phyloP scores from a whole-genome alignment of 257 asterid species.

The Petrea volubilis region DNA sequence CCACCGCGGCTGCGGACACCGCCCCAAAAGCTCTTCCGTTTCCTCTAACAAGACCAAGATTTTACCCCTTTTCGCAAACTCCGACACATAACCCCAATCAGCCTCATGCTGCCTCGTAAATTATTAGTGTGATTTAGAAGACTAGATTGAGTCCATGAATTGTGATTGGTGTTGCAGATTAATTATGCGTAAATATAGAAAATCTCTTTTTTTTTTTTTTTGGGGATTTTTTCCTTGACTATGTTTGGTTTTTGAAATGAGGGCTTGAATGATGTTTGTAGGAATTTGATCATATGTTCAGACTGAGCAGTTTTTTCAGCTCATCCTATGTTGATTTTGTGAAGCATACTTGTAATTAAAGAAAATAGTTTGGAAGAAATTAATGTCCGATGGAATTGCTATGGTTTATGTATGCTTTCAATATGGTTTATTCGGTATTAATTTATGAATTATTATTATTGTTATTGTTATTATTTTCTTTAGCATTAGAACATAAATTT shows the following conservation, averaged over 20 bases:
- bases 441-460: no score
- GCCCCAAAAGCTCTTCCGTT: slow-evolving; percentile 41
- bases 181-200: slow-evolving; percentile 31
- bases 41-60: slow-evolving; percentile 50
- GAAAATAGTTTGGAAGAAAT: neutral
- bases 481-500: no score
- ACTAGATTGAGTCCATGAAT: neutral
- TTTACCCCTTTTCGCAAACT: slow-evolving; percentile 51
- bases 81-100: slow-evolving; percentile 46
- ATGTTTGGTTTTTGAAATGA: slow-evolving; percentile 29
- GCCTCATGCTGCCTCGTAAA: slow-evolving; percentile 50
- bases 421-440: neutral
- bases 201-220: neutral
- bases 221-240: neutral
- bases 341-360: slow-evolving; percentile 17
- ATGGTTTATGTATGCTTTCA: neutral
- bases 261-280: slow-evolving; percentile 25
- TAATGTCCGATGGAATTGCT: no score
- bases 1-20: slow-evolving; percentile 13
- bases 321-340: slow-evolving; percentile 36
- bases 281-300: slow-evolving; percentile 1
- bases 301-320: slow-evolving; percentile 42
- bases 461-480: no score
- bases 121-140: neutral
- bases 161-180: slow-evolving; percentile 10